Base-by-base conservation (phyloP, 2,329 filamentous ascomycete species). In the Xenosphaeropsis pyriputrescens region DNA sequence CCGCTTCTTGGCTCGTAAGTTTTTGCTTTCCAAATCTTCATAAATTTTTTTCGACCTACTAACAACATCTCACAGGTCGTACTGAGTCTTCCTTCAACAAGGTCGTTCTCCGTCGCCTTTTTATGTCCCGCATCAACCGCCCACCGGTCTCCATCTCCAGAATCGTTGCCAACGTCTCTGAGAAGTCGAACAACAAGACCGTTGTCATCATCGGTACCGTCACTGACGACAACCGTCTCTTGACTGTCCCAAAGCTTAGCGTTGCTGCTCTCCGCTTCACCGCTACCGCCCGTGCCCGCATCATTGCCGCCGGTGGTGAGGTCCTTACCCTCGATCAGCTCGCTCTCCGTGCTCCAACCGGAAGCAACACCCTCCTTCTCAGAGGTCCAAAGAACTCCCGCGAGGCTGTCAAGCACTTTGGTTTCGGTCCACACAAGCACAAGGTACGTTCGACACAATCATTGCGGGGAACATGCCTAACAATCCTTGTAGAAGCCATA, bases 41-140 rank as follows among this genome's bases (percentile, higher is more conserved):
- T 26, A 18, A 18, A 18, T 7, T 26, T 38, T 44, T 17, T 32
- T 19, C 40, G 5, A n/a, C 19, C 13, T 18, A 26, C 35, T 34
- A 15, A 19, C 35, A 22, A 26, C n/a, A 17, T 31, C 34, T 4
- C 34, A 38, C 55, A 93, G 85, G 86, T 69, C 88, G 91, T 62
- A 98, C 91, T 62, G 91, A 96, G 65, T 76, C 85, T 50, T 76
- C 75, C 70, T 98, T 98, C 84, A 98, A 98, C 83, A 93, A 94
- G 75, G 84, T 91, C 58, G 78, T 98, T 61, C 84, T 98, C 58
- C 86, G 89, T 64, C 85, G 91, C 59, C 82, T 98, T 46, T 94
- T 94, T 63, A 94, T 91, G 85, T 94, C 86, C 65, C 85, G 88
- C 68, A 94, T 93, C 70, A 96, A 96, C 83, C 83, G 88, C 55